Evolutionary conservation across 257 asterid genomes (phyloP), one percentile per base, ranked within the genome.

Genomic region (Anisodus tanguticus): DNA sequence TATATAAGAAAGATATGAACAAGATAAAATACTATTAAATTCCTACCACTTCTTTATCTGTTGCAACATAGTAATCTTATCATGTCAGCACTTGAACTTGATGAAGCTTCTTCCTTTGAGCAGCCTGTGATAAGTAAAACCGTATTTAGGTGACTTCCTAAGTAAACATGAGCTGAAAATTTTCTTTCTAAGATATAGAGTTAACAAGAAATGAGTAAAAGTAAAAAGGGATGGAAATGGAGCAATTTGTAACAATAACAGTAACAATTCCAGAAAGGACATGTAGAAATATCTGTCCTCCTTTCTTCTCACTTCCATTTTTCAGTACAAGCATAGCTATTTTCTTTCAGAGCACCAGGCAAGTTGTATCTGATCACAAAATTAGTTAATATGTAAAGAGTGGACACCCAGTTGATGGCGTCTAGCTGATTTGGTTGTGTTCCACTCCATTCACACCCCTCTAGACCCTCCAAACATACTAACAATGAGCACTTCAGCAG

Each of bases 91-190:
- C 63, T 51, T 51, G 8, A 26, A 51, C 63, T 51, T 16, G 47
- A 51, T 76, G 81, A 26, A 76, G 81, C 12, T 76, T 76, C 17
- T 82, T 82, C 79, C 84, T 82, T 45, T 62, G 84, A 19, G 84
- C 85, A 77, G 89, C 89, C 89, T 87, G 85, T 39, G 39, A 82
- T 58, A 31, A 76, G 67, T 76, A 68, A 76, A 76, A 12, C 63
- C 59, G 3, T 51, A 22, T 7, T 22, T 26, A 76, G 51, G 81
- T 41, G 45, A 41, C 45, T 41, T 41, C 45, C 45, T 2, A 41
- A 41, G 45, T 22, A 74, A 6, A 76, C 0, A 16, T 26, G 45
- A 41, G 2, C 63, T 6, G 45, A 74, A 43, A 9, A 2, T 9
- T 12, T 49, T 51, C 39, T 76, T 45, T 19, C 37, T 6, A 22